phyloP scores from a whole-genome alignment of 768 basidiomycete genomes.

The Clathrus columnatus region DNA sequence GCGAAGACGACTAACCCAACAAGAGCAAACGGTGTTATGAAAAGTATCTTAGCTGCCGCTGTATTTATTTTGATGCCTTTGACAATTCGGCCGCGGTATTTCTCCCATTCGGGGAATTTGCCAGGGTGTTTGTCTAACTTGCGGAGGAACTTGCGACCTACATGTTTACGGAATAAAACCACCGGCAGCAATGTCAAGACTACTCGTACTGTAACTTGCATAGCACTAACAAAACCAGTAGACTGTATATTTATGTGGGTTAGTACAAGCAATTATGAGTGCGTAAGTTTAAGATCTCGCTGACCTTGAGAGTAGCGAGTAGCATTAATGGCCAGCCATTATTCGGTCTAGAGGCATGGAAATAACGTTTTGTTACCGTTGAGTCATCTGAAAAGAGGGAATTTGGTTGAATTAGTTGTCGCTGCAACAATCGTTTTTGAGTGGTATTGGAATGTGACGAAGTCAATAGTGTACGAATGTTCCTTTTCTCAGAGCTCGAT shows the following conservation, averaged over 20 bases:
- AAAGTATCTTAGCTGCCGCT: constrained; percentile 41
- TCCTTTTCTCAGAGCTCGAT: neutral
- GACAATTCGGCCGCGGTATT: neutral
- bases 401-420: neutral
- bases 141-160: constrained; percentile 40
- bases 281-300: neutral
- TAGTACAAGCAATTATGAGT: neutral
- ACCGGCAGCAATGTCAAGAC: constrained; percentile 70
- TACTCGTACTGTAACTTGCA: constrained; percentile 60
- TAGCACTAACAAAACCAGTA: constrained; percentile 64
- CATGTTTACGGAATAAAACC: constrained; percentile 50
- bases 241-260: constrained; percentile 35
- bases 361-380: neutral
- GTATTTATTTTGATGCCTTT: constrained; percentile 24
- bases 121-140: constrained; percentile 16
- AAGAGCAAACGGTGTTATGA: constrained; percentile 51
- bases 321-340: neutral
- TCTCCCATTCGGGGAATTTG: constrained; percentile 6
- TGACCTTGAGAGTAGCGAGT: neutral
- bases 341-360: neutral
- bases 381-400: neutral
- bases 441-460: neutral
- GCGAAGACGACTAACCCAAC: constrained; percentile 66
- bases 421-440: neutral
- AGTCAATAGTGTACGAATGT: neutral